A percentile compares a stretch with the other conserved stretches of the same genome.
Evolutionary conservation across 768 basidiomycete genomes (phyloP).

Genomic region (Coprinopsis strossmayeri): DNA sequence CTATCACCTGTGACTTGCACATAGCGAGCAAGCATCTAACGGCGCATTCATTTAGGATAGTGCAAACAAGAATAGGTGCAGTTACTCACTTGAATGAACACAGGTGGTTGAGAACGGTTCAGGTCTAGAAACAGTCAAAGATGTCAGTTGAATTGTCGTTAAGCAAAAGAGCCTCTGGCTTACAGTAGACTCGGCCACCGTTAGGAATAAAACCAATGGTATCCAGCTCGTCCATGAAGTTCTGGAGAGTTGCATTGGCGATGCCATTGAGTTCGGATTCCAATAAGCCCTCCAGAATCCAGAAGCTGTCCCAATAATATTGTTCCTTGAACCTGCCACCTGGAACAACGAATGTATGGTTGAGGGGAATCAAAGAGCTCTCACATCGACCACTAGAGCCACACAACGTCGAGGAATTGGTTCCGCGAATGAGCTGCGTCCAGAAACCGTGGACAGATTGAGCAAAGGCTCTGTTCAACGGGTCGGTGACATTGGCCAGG

Average conservation of each 20-base stretch:
- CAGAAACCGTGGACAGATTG: slow-evolving; percentile 83
- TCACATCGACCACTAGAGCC: slow-evolving; percentile 54
- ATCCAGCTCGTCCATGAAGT: slow-evolving; percentile 93
- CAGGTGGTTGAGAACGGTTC: slow-evolving; percentile 87
- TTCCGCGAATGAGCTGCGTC: slow-evolving; percentile 69
- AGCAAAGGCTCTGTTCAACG: slow-evolving; percentile 64
- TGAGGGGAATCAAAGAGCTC: slow-evolving; percentile 82
- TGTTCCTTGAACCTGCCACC: slow-evolving; percentile 80
- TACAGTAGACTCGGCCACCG: slow-evolving; percentile 88
- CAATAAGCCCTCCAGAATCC: slow-evolving; percentile 86
- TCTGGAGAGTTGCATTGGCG: slow-evolving; percentile 74
- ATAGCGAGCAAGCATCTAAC: slow-evolving; percentile 86
- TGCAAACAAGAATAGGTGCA: no score
- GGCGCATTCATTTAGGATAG: not conserved
- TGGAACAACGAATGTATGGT: slow-evolving; percentile 87
- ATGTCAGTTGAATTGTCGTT: not conserved
- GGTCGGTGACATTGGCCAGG: slow-evolving; percentile 62
- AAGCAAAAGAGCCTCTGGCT: slow-evolving; percentile 3
- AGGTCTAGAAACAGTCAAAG: slow-evolving; percentile 55
- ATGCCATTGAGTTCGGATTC: slow-evolving; percentile 68
- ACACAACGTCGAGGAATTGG: slow-evolving; percentile 68
- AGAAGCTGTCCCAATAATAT: slow-evolving; percentile 71
- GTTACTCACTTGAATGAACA: slow-evolving; percentile 78
- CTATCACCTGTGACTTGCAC: slow-evolving; percentile 65
- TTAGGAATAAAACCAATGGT: slow-evolving; percentile 89